These are phyloP conservation scores for Sporothrix pallida DNA, from an alignment of 2,329 filamentous ascomycete species.

Conservation along the genomic window DNA sequence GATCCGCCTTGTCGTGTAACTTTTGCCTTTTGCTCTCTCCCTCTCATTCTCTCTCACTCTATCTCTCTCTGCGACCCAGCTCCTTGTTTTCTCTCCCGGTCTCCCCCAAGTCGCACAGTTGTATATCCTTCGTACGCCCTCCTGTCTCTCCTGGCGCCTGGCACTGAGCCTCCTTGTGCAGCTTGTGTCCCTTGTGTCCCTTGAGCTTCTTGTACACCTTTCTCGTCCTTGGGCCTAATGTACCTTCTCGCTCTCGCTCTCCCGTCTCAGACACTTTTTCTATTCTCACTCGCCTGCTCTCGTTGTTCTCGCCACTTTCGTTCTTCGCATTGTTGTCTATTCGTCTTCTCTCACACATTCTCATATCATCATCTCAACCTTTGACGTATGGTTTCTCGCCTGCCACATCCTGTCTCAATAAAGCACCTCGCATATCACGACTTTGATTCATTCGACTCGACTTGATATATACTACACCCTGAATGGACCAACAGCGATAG, in stretches of 20 bases:
- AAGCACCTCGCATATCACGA: not conserved
- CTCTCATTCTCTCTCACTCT: not conserved
- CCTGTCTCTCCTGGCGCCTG: slow-evolving; percentile 24
- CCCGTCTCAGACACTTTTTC: slow-evolving; percentile 14
- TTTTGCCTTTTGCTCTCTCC: not conserved
- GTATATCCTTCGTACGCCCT: slow-evolving; percentile 20
- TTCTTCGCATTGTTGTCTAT: not conserved
- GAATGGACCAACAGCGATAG: slow-evolving; percentile 19
- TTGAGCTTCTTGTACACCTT: not conserved
- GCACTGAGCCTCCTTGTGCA: slow-evolving; percentile 20
- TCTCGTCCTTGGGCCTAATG: no score
- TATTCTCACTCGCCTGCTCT: not conserved
- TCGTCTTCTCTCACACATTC: not conserved
- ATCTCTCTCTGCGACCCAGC: not conserved
- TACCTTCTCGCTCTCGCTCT: not conserved
- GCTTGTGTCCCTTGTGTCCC: not conserved
- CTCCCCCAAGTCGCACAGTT: slow-evolving; percentile 12
- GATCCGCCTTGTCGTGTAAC: slow-evolving; percentile 25
- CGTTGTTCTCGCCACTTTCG: not conserved
- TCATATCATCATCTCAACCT: not conserved
- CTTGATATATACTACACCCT: not conserved
- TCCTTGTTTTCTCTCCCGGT: not conserved
- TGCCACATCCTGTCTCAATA: not conserved
- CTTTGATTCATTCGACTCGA: not conserved
- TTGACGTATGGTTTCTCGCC: not conserved